Percentiles rank a stretch among this genome's conserved stretches.
Conservation (phyloP, 2,329 filamentous ascomycete genomes). For the Trichothecium roseum region DNA sequence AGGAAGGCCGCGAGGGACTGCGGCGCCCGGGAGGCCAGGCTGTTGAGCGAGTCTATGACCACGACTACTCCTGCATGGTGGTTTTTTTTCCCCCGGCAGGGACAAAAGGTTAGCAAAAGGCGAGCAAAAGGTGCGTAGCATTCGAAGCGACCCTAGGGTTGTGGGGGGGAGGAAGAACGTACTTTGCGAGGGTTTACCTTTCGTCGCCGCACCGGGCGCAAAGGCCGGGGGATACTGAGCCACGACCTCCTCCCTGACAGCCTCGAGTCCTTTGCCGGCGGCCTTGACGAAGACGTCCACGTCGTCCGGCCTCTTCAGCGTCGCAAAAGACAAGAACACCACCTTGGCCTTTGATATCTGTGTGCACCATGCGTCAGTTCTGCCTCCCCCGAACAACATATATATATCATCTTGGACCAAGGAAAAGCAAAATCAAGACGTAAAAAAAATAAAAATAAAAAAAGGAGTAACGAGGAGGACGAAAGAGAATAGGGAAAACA, state of each 20-base stretch:
- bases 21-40: conserved; percentile 43
- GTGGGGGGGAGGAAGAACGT: too few species aligned
- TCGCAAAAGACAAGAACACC: conserved; percentile 70
- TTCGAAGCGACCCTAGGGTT: too few species aligned
- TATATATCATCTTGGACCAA: too few species aligned
- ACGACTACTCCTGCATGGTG: conserved; percentile 54
- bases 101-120: conserved; percentile 1
- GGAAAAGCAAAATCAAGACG: neutral
- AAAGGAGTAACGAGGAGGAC: neutral
- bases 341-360: conserved; percentile 56
- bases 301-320: conserved; percentile 51
- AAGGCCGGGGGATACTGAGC: conserved; percentile 33
- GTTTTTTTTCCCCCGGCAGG: conserved; percentile 7
- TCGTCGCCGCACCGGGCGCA: conserved; percentile 24
- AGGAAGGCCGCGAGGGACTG: conserved; percentile 58
- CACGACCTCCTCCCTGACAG: conserved; percentile 50
- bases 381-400: too few species aligned
- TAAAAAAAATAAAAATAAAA: too few species aligned
- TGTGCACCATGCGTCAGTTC: too few species aligned
- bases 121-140: too few species aligned
- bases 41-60: conserved; percentile 70
- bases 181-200: conserved; percentile 31
- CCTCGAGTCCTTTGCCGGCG: conserved; percentile 43
- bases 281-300: conserved; percentile 60
- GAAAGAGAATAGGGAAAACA: neutral